Conservation (phyloP, 352 stramenopile species). For the Phytophthora crassamura region DNA sequence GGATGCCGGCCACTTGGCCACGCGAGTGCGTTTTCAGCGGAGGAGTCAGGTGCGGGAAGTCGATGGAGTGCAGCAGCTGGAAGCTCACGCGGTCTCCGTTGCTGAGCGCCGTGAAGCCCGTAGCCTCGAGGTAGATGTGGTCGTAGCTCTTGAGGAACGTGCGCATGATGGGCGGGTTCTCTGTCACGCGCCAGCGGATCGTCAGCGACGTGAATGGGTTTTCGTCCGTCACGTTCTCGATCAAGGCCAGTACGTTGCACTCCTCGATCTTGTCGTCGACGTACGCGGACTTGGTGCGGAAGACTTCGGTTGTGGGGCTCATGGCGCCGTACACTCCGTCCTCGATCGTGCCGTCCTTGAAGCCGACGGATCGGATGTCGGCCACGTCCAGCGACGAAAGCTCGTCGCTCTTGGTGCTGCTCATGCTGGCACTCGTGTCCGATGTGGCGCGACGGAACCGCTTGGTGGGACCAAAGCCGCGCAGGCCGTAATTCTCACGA, state of each 20-base stretch:
- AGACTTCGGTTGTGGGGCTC: conserved; percentile 37
- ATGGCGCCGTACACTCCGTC: conserved; percentile 42
- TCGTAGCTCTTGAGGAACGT: conserved; percentile 44
- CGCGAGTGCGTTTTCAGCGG: conserved; percentile 28
- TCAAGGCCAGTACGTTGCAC: conserved; percentile 36
- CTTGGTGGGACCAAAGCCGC: conserved; percentile 32
- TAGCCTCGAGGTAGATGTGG: conserved; percentile 48
- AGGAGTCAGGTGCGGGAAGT: conserved; percentile 31
- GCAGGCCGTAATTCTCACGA: conserved; percentile 31
- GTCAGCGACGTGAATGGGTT: conserved; percentile 31
- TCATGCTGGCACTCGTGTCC: conserved; percentile 29
- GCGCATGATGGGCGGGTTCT: conserved; percentile 37
- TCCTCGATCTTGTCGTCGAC: conserved; percentile 41
- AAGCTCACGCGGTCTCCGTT: conserved; percentile 38
- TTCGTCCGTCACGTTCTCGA: conserved; percentile 34
- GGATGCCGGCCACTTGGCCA: conserved; percentile 29
- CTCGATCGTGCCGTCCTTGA: conserved; percentile 38
- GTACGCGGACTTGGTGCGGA: conserved; percentile 39
- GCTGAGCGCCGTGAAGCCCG: conserved; percentile 29
- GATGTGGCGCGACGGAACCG: conserved; percentile 31
- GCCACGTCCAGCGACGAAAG: conserved; percentile 32
- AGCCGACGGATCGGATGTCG: conserved; percentile 35
- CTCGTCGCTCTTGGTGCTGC: conserved; percentile 36
- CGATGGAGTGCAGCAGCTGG: conserved; percentile 44
- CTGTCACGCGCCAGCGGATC: conserved; percentile 33